A percentile compares a stretch with the other conserved stretches of the same genome.
phyloP scores from a whole-genome alignment of 2,329 filamentous ascomycete genomes.

The Fusarium staphyleae region DNA sequence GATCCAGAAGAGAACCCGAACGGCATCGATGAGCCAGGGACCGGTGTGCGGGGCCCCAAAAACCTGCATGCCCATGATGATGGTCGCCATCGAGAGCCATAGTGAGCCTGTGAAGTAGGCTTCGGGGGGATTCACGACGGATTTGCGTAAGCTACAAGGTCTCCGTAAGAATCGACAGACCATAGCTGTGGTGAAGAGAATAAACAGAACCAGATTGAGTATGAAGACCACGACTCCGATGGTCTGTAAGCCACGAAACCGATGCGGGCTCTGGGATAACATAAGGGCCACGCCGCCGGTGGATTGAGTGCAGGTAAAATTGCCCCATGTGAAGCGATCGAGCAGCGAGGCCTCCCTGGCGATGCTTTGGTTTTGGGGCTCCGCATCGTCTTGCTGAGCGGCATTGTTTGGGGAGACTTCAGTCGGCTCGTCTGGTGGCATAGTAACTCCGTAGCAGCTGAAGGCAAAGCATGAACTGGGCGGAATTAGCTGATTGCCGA shows the following conservation, averaged over 20 bases:
- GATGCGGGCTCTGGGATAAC: background rate
- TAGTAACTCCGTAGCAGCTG: no score
- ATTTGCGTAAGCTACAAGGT: background rate
- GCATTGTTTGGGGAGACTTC: no score
- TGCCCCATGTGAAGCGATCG: background rate
- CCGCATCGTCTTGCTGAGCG: no score
- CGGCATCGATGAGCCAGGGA: background rate
- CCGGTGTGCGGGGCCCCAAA: background rate
- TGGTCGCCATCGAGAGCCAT: slow-evolving; percentile 2
- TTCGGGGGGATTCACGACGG: background rate
- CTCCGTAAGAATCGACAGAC: background rate
- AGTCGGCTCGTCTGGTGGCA: no score
- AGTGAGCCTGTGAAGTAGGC: background rate
- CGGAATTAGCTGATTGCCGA: no score
- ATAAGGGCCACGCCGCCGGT: background rate
- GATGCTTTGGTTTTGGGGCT: no score
- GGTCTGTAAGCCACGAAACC: background rate
- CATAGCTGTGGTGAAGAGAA: background rate
- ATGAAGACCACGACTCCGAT: background rate
- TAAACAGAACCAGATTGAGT: slow-evolving; percentile 1
- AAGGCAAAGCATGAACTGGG: no score
- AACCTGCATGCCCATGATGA: background rate
- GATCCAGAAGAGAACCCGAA: slow-evolving; percentile 3
- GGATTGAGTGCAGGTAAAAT: background rate
- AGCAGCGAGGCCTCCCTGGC: no score